These are phyloP conservation scores for Suaeda aralocaspica DNA, from an alignment of 148 eudicot genomes.

Conservation along the genomic window DNA sequence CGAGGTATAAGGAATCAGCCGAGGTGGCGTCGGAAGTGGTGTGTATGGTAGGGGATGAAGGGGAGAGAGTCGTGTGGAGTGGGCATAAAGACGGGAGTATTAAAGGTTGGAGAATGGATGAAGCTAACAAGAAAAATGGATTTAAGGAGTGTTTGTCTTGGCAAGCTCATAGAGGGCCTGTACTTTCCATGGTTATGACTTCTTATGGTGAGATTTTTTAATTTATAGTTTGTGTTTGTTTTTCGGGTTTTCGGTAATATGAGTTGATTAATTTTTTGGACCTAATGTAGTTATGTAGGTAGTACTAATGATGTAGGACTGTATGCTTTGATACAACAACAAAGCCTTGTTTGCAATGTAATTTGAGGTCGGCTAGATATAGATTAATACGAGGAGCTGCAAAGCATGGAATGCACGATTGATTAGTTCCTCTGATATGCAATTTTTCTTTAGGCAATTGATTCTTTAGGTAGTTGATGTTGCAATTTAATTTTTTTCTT, in stretches of 20 bases:
- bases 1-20: constrained; percentile 44
- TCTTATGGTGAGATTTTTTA: constrained; percentile 48
- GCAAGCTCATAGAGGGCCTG: constrained; percentile 86
- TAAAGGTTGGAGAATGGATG: constrained; percentile 76
- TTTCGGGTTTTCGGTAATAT: neutral
- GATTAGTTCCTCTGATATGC: too few relatives aligned
- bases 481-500: too few relatives aligned
- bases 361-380: too few relatives aligned
- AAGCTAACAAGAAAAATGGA: constrained; percentile 23
- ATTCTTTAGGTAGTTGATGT: too few relatives aligned
- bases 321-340: neutral
- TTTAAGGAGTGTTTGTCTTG: constrained; percentile 72
- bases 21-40: constrained; percentile 38
- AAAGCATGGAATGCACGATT: too few relatives aligned
- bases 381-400: too few relatives aligned
- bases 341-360: too few relatives aligned
- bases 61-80: constrained; percentile 69
- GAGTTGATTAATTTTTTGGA: neutral
- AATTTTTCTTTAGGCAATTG: too few relatives aligned
- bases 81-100: constrained; percentile 85
- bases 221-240: neutral
- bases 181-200: constrained; percentile 60
- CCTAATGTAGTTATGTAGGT: too few relatives aligned
- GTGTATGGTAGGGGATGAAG: constrained; percentile 61
- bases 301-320: too few relatives aligned